Evolutionary conservation across 2,329 filamentous ascomycete genomes (phyloP), one percentile per base, ranked within the genome.

Genomic region (Fusarium sp.): DNA sequence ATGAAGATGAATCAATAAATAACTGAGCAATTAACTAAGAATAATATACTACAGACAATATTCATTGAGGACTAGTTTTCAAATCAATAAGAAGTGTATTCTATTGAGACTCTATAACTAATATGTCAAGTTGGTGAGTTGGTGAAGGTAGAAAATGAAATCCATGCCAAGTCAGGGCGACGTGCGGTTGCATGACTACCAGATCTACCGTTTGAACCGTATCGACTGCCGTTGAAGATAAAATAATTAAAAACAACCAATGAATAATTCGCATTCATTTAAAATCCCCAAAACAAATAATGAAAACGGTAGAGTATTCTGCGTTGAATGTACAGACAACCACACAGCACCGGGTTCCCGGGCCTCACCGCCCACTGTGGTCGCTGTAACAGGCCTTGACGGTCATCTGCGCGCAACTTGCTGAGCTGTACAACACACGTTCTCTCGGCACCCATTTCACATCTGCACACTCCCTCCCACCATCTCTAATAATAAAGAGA

Each of bases 321-420:
- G 35, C 42, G 42, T n/a, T 36, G 31, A 50, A n/a, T 27, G 54
- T 56, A 55, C 65, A 60, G 65, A 25, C 44, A 39, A 69, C 49
- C 59, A 69, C 58, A 57, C 72, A 71, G 72, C 65, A 71, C 74
- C 74, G 74, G 67, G 58, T 70, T 68, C 63, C 68, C 70, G 65
- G 74, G 59, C 74, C 70, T 75, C 72, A 75, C 74, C 72, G 72
- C 74, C 72, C 64, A 71, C 65, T 25, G 31, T 41, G 70, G 70
- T 25, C 70, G 33, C 70, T 72, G 39, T 47, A 68, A 63, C 54
- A 73, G 70, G 66, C 54, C 70, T 35, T 45, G 62, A 33, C 29
- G 80, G 80, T 82, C 80, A 82, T 81, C 80, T 81, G 80, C 79
- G 68, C 66, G 53, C 64, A 70, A 74, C 71, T 54, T 80, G 27